These are phyloP conservation scores for Colletotrichum acutatum DNA, from an alignment of 2,329 filamentous ascomycete species.

Conservation along the genomic window DNA sequence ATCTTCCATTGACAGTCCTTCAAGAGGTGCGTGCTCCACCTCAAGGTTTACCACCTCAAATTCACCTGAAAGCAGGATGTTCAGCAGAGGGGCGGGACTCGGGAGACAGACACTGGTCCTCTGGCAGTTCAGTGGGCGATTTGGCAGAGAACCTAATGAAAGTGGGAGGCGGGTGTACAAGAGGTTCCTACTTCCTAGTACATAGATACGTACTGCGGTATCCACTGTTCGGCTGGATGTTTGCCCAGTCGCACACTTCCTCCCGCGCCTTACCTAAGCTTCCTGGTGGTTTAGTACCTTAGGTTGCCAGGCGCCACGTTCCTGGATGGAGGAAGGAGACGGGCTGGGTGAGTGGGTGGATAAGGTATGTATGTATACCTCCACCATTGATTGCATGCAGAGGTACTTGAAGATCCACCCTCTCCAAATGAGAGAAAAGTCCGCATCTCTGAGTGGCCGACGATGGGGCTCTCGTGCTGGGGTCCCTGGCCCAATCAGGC, in stretches of 20 bases:
- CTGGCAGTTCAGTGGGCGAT: no score
- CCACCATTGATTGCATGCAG: background rate
- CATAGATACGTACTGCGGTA: background rate
- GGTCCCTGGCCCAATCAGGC: slow-evolving; percentile 14
- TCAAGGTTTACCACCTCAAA: background rate
- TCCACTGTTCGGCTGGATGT: background rate
- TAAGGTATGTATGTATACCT: slow-evolving; percentile 11
- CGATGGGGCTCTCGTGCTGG: background rate
- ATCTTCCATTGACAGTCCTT: background rate
- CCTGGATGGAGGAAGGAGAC: slow-evolving; percentile 3
- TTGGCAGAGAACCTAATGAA: background rate
- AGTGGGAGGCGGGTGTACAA: background rate
- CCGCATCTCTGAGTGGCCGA: slow-evolving; percentile 8
- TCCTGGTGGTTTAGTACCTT: background rate
- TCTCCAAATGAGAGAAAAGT: slow-evolving; percentile 4
- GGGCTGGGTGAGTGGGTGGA: background rate
- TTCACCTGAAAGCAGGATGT: background rate
- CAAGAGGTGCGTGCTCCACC: background rate
- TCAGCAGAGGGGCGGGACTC: background rate
- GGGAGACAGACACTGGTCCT: no score
- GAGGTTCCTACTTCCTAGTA: no score
- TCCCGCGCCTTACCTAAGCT: background rate
- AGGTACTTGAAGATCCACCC: slow-evolving; percentile 11
- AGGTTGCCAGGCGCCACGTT: background rate
- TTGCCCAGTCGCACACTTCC: background rate